phyloP scores from a whole-genome alignment of 2,329 filamentous ascomycete genomes.

The Diaporthe vaccinii region DNA sequence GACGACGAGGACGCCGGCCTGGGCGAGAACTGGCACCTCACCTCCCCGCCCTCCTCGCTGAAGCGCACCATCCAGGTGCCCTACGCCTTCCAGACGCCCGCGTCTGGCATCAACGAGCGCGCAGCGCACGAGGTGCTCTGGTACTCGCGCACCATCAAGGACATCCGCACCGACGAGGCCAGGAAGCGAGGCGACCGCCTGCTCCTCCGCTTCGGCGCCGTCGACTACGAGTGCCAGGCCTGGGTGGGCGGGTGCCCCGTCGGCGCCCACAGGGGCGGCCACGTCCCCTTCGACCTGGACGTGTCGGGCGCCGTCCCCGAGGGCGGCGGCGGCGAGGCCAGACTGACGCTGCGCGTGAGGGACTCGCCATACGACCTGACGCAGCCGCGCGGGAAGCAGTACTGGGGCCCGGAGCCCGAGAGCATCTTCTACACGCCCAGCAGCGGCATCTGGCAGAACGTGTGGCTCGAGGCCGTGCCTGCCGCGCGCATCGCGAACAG shows the following conservation, averaged over 20 bases:
- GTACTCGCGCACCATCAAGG: slow-evolving; percentile 70
- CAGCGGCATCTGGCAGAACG: slow-evolving; percentile 70
- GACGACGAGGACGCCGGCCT: slow-evolving; percentile 74
- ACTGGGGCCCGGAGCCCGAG: slow-evolving; percentile 72
- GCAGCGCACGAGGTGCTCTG: slow-evolving; percentile 76
- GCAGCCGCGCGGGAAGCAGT: slow-evolving; percentile 78
- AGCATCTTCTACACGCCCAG: slow-evolving; percentile 72
- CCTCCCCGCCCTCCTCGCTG: slow-evolving; percentile 61
- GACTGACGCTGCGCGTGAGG: slow-evolving; percentile 69
- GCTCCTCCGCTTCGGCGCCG: slow-evolving; percentile 70
- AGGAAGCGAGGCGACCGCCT: slow-evolving; percentile 57
- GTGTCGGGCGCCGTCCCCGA: slow-evolving; percentile 62
- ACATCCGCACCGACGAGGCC: slow-evolving; percentile 61
- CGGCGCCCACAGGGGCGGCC: slow-evolving; percentile 69
- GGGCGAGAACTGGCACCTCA: slow-evolving; percentile 64
- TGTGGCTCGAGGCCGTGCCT: slow-evolving; percentile 70
- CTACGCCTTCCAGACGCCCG: slow-evolving; percentile 74
- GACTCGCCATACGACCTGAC: slow-evolving; percentile 75
- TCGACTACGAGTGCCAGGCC: slow-evolving; percentile 71
- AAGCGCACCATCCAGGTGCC: slow-evolving; percentile 72
- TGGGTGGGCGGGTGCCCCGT: slow-evolving; percentile 68
- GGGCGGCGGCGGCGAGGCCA: slow-evolving; percentile 46
- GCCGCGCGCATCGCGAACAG: slow-evolving; percentile 65
- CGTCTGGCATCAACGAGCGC: slow-evolving; percentile 72
- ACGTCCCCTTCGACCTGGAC: slow-evolving; percentile 71